A percentile compares a stretch with the other conserved stretches of the same genome.
phyloP scores from a whole-genome alignment of 164 flowering plant species.

The Tetrastigma voinierianum region DNA sequence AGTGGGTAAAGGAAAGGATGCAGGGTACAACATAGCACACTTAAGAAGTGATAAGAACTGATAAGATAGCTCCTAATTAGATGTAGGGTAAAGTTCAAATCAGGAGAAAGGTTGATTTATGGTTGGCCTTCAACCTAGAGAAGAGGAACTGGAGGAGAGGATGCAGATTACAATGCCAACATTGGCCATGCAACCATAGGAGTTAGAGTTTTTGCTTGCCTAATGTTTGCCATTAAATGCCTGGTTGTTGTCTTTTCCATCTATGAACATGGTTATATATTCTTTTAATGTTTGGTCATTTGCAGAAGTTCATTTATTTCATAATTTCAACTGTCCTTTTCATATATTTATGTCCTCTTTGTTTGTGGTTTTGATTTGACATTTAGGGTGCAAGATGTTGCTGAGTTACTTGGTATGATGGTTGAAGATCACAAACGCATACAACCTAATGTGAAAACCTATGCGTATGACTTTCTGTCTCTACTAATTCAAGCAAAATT shows the following conservation, averaged over 20 bases:
- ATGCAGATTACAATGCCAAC: no score
- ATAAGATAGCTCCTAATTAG: no score
- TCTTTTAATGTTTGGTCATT: background rate
- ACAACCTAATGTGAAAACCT: constrained; percentile 89
- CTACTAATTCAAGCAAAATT: background rate
- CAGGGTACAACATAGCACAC: no score
- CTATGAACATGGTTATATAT: background rate
- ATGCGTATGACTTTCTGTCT: constrained; percentile 52
- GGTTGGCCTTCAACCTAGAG: no score
- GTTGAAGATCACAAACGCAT: constrained; percentile 90
- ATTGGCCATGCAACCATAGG: no score
- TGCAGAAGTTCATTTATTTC: background rate
- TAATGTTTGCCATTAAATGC: background rate
- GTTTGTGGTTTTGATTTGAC: constrained; percentile 10
- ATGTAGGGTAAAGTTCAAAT: no score
- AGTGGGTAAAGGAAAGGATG: no score
- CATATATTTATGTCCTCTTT: background rate
- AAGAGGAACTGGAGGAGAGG: no score
- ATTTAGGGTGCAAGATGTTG: constrained; percentile 90
- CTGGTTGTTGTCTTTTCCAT: background rate
- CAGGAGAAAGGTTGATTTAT: no score
- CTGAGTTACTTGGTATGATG: constrained; percentile 98
- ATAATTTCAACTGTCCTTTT: background rate
- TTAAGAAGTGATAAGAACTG: no score
- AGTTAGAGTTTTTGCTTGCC: no score